Base-by-base conservation (phyloP, 441 rosid species). In the Pelargonium cotyledonis region DNA sequence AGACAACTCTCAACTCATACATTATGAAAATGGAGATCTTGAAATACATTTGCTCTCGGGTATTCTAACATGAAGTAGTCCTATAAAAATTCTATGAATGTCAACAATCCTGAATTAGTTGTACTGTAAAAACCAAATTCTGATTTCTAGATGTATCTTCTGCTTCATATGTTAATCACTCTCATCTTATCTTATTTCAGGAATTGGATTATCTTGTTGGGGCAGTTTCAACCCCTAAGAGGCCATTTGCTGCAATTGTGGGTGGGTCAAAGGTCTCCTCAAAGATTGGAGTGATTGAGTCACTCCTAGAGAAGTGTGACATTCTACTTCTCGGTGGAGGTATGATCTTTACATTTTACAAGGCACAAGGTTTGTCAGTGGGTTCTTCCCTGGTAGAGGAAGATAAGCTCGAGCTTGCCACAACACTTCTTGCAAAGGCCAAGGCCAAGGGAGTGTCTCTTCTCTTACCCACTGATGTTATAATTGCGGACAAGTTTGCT, bases 171-270 rank as follows among this genome's bases (percentile, higher is more conserved):
- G 38, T 31, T 31, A 31, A 4, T 31, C 38, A 47, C 55, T 49
- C 57, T 49, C 57, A 49, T 21, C 21, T 66, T 23, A 69, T 77
- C 15, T 62, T 57, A 14, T 74, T 65, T 67, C 68, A 92, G 98
- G 98, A 93, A 83, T 90, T 93, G 70, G 97, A 91, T 63, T 93
- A 93, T 81, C 98, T 93, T 69, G 97, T 89, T 41, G 97, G 96
- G 74, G 98, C 96, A 58, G 91, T 93, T 51, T 76, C 91, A 38
- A 91, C 83, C 74, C 98, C 98, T 55, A 88, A 89, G 88, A 93
- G 84, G 83, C 98, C 98, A 67, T 91, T 93, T 81, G 97, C 97
- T 14, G 98, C 98, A 19, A 93, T 93, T 66, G 91, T 90, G 61
- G 98, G 98, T 67, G 98, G 97, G 18, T 70, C 98, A 15, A 93